These are phyloP conservation scores for Sordariomycetes sp. DNA, from an alignment of 2,329 filamentous ascomycete genomes.

Conservation along the genomic window DNA sequence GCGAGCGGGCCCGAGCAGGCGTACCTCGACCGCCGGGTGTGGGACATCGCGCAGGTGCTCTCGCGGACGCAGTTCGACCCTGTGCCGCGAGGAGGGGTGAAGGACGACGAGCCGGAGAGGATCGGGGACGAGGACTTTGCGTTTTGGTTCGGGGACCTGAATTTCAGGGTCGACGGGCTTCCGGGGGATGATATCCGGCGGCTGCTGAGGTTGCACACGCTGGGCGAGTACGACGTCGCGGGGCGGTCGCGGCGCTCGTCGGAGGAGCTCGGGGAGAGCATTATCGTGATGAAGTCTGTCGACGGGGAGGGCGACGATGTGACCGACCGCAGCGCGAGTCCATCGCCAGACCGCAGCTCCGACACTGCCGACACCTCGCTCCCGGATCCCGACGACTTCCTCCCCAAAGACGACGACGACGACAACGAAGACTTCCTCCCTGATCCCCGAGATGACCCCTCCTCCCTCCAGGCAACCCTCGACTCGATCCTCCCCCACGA, in stretches of 20 bases:
- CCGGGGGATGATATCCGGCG: constrained; percentile 83
- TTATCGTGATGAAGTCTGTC: constrained; percentile 30
- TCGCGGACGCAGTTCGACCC: constrained; percentile 67
- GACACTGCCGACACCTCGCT: background rate
- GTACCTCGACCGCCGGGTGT: constrained; percentile 72
- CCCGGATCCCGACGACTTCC: background rate
- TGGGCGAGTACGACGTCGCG: constrained; percentile 57
- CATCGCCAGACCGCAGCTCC: constrained; percentile 9
- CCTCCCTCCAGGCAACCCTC: constrained; percentile 78
- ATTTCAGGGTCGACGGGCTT: constrained; percentile 80
- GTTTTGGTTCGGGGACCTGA: constrained; percentile 95
- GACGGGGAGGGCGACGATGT: constrained; percentile 26
- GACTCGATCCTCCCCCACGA: constrained; percentile 82
- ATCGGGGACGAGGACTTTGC: constrained; percentile 87
- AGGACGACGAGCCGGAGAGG: constrained; percentile 50
- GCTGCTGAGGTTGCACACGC: constrained; percentile 69
- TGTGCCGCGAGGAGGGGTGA: constrained; percentile 50
- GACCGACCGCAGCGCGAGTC: constrained; percentile 14
- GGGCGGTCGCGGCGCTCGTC: constrained; percentile 12
- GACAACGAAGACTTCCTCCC: constrained; percentile 51
- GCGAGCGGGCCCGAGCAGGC: constrained; percentile 72
- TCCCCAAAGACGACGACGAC: constrained; percentile 24
- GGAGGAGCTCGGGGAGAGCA: constrained; percentile 11
- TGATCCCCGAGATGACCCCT: constrained; percentile 63
- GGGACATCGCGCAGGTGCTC: constrained; percentile 74